These are phyloP conservation scores for Nemophila menziesii DNA, from an alignment of 257 asterid species.

Conservation along the genomic window DNA sequence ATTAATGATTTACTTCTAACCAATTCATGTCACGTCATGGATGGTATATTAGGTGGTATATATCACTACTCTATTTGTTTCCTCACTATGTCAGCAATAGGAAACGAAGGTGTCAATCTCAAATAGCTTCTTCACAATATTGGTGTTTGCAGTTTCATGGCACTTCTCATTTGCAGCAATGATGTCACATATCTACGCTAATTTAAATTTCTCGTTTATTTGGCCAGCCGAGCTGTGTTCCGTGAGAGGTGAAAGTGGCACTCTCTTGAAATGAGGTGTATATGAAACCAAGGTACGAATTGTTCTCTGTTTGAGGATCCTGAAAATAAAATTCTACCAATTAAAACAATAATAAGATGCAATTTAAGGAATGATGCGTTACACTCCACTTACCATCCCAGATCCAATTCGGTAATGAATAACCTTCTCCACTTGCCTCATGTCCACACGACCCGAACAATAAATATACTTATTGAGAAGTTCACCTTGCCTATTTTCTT, in stretches of 20 bases:
- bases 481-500: too few species aligned
- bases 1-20: too few species aligned
- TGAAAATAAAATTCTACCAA: too few species aligned
- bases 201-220: slow-evolving; percentile 52
- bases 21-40: too few species aligned
- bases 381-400: slow-evolving; percentile 30
- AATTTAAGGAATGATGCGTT: neutral
- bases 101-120: slow-evolving; percentile 60
- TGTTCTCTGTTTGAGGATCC: slow-evolving; percentile 81
- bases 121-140: slow-evolving; percentile 59
- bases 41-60: too few species aligned
- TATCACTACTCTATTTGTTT: too few species aligned
- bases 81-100: slow-evolving; percentile 65
- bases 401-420: slow-evolving; percentile 50
- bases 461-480: slow-evolving; percentile 52
- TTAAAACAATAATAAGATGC: too few species aligned
- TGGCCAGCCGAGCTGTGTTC: slow-evolving; percentile 76
- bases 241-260: slow-evolving; percentile 70
- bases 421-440: slow-evolving; percentile 49
- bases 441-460: slow-evolving; percentile 58
- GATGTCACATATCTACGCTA: slow-evolving; percentile 63
- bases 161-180: slow-evolving; percentile 77
- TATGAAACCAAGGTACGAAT: slow-evolving; percentile 71
- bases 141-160: slow-evolving; percentile 67
- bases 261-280: slow-evolving; percentile 73